Evolutionary conservation across 768 basidiomycete species (phyloP), one percentile per base, ranked within the genome.

Genomic region (Sarcodon sp.): DNA sequence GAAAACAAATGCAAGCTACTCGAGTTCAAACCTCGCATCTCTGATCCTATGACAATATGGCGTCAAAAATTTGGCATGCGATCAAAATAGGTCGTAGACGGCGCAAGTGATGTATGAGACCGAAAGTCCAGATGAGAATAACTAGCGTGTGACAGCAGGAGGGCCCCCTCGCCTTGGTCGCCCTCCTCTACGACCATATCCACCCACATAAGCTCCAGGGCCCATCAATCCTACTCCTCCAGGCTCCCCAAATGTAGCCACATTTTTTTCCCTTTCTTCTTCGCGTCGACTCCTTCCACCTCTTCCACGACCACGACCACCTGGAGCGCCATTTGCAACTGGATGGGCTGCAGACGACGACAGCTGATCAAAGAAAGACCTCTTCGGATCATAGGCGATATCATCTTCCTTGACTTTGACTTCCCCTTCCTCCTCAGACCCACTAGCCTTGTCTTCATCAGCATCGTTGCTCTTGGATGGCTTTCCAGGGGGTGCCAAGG

Each of bases 191-290:
- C 74, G 62, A 13, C 83, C 77, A 63, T 77, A 77, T 11, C 80
- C 81, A 35, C 83, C 82, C 80, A 84, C 80, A 63, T 86, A 85
- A 9, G 79, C 80, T 35, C 83, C 83, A 27, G 84, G 84, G 0
- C 85, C 85, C 70, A 87, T 72, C 45, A 86, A 60, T 6, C 86
- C 84, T 13, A 84, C 75, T 44, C 83, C 83, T 9, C 86, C 86
- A 7, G 87, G 79, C 60, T 90, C 87, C 3, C 87, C 88, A 69
- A 91, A 91, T 7, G 87, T 90, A 32, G 83, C 83, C 7, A 90
- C 78, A 56, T 90, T 90, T 63, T 75, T 78, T 62, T 87, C 85
- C 51, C 87, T 65, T 59, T 90, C 87, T 55, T 89, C 88, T 55
- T 90, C 87, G 39, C 87, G 65, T 55, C 87, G 71, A 54, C 77